Percentiles rank a stretch among this genome's conserved stretches.
Conservation (phyloP, 306 rosid genomes). For the Quercus gilva region DNA sequence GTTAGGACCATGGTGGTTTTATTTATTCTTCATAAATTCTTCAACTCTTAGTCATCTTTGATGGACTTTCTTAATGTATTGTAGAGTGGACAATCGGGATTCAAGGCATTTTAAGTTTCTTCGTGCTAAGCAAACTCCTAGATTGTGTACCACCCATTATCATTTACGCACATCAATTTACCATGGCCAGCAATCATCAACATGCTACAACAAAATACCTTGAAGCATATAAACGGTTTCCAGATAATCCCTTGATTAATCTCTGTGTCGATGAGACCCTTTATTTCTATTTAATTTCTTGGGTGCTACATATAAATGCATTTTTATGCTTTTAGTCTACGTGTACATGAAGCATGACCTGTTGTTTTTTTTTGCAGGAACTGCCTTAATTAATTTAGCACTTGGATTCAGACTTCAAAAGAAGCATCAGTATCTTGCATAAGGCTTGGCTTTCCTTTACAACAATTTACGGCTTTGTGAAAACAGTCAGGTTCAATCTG, state of each 20-base stretch:
- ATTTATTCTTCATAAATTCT: not conserved
- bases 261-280: conserved; percentile 72
- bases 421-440: conserved; percentile 76
- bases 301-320: not conserved
- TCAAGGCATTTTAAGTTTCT: conserved; percentile 69
- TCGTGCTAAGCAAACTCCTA: conserved; percentile 50
- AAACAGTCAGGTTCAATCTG: conserved; percentile 67
- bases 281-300: conserved; percentile 3
- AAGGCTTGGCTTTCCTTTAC: conserved; percentile 84
- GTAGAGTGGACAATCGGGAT: conserved; percentile 73
- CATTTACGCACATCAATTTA: conserved; percentile 74
- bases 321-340: conserved; percentile 3
- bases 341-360: not conserved
- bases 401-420: conserved; percentile 87
- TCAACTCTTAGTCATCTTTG: not conserved
- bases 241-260: conserved; percentile 76
- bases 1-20: not conserved
- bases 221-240: conserved; percentile 78
- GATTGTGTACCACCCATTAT: conserved; percentile 82
- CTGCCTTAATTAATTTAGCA: conserved; percentile 78
- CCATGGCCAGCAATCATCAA: conserved; percentile 70
- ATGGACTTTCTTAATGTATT: conserved; percentile 15
- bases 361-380: conserved; percentile 34
- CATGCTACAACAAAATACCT: conserved; percentile 89
- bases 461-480: conserved; percentile 64